Base-by-base conservation (phyloP, 805 yeast species). In the Starmerella etchellsii region DNA sequence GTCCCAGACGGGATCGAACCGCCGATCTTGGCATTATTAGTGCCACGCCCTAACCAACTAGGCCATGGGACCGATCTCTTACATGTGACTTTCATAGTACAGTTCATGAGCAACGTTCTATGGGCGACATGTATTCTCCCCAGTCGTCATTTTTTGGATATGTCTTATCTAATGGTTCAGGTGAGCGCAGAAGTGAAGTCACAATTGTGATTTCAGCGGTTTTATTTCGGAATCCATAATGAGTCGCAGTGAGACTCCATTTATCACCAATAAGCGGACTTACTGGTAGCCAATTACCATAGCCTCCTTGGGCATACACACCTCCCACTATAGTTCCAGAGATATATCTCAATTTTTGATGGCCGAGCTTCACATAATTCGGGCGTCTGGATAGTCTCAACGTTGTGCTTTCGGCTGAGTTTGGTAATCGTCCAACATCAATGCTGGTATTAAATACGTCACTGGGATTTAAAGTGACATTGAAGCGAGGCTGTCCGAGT, bases 31-130 rank as follows among this genome's bases (percentile, higher is more conserved):
- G 67, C 67, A 67, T 64, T 67, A 68, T 68, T 68, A 68, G 72
- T 71, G 67, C 71, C 68, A 67, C 71, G 71, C 72, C 73, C 67
- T 68, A 67, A 68, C 72, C 72, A 67, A 67, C 72, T 68, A 68
- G 72, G 72, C 72, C 72, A 68, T 68, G 71, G 69, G 72, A 68
- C 68, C 67, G 15, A 3, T n/a, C n/a, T 25, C 11, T 25, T 25
- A 25, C 9, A 25, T 9, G 11, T 25, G 13, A 25, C 13, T 10
- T 25, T 10, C 11, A 10, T 10, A 9, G 9, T 25, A 25, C 27
- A 25, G 27, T 10, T 25, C 13, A 9, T 25, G 27, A 25, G 13
- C 27, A 13, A 9, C 27, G 27, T 13, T 13, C 9, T 25, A 25
- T 10, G 13, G 27, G 13, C 27, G 13, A 25, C 9, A 25, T 25